A percentile compares a stretch with the other conserved stretches of the same genome.
These are phyloP conservation scores for Parathielavia hyrcaniae DNA, from an alignment of 495 filamentous ascomycete species.

Conservation along the genomic window DNA sequence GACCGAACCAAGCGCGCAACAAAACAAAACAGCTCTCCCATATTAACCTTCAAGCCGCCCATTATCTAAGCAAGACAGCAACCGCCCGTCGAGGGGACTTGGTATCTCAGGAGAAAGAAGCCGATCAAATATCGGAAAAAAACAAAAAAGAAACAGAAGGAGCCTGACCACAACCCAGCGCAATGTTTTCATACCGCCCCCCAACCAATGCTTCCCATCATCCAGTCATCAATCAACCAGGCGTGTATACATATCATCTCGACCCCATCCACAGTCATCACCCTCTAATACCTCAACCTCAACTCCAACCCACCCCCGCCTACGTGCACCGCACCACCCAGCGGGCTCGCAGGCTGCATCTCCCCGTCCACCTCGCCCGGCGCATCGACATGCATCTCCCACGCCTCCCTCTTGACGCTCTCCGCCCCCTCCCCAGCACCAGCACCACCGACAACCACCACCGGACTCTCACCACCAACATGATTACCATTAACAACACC, in stretches of 20 bases:
- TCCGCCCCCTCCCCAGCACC: constrained; percentile 8
- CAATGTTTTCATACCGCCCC: constrained; percentile 1
- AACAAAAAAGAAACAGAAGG: background rate
- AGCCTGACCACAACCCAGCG: constrained; percentile 13
- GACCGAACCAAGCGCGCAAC: background rate
- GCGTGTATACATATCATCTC: background rate
- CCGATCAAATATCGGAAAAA: constrained; percentile 1
- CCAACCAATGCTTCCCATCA: background rate
- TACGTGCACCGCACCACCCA: constrained; percentile 12
- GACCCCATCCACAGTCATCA: background rate
- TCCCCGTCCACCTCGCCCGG: constrained; percentile 33
- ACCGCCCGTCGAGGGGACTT: constrained; percentile 21
- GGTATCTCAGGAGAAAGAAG: constrained; percentile 26
- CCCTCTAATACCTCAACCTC: constrained; percentile 42
- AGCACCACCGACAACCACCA: too few species aligned
- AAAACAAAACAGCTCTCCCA: background rate
- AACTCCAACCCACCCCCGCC: constrained; percentile 41
- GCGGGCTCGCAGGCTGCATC: constrained; percentile 29
- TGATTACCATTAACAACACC: constrained; percentile 25
- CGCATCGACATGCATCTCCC: constrained; percentile 48
- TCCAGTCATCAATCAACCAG: background rate
- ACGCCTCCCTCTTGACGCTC: constrained; percentile 42
- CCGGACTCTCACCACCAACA: too few species aligned
- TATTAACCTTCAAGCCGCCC: background rate
- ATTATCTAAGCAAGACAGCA: constrained; percentile 2